These are phyloP conservation scores for Apiotrichum gamsii DNA, from an alignment of 1,284 basidiomycete species.

Conservation along the genomic window DNA sequence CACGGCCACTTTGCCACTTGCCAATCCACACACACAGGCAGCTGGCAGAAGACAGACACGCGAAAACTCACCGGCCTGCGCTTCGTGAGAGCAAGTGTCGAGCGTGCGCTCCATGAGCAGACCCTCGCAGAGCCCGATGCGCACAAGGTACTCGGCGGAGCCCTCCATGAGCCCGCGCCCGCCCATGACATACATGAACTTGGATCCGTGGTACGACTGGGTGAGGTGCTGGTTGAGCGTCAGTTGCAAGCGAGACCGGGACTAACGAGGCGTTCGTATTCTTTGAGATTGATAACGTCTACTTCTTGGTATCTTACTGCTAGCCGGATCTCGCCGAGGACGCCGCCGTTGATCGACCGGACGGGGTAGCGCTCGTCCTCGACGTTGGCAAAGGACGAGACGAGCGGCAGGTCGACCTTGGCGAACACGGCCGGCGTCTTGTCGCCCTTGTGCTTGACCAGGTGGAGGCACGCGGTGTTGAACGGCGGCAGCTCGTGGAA, in stretches of 20 bases:
- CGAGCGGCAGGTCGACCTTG: conserved; percentile 21
- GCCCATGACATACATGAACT: conserved; percentile 14
- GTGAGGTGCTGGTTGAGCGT: background rate
- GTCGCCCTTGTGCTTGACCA: conserved; percentile 7
- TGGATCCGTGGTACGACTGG: background rate
- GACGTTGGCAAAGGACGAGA: conserved; percentile 14
- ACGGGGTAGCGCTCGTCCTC: conserved; percentile 32
- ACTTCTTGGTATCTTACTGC: conserved; percentile 22
- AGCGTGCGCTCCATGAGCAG: conserved; percentile 14
- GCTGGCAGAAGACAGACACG: too few relatives aligned
- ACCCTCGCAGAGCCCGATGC: conserved; percentile 21
- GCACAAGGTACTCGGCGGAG: conserved; percentile 11
- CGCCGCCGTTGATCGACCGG: conserved; percentile 11
- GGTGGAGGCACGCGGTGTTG: conserved; percentile 1
- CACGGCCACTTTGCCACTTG: too few relatives aligned
- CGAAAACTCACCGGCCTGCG: conserved; percentile 1
- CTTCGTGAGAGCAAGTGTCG: conserved; percentile 7
- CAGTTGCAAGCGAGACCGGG: background rate
- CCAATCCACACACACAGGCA: too few relatives aligned
- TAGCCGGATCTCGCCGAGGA: conserved; percentile 32
- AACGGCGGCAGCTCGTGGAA: conserved; percentile 20
- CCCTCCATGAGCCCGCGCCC: conserved; percentile 15
- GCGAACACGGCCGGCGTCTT: conserved; percentile 18
- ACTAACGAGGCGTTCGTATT: conserved; percentile 12
- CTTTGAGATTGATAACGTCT: conserved; percentile 9